Conservation (phyloP, 2,329 filamentous ascomycete species). For the Cladosporium sp. region DNA sequence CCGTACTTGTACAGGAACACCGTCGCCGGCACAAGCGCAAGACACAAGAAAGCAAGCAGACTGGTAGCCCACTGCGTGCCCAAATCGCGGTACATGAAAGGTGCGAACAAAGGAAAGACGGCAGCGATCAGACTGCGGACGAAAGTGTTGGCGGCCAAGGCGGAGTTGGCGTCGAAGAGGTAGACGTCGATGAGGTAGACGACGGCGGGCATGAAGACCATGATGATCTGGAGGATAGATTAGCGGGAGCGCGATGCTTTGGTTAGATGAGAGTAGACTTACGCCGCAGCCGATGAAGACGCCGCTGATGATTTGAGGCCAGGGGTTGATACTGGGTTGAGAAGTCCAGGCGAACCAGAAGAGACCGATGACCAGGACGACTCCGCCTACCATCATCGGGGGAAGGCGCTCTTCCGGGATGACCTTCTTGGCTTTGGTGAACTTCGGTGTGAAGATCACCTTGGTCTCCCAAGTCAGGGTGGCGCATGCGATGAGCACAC, state of each 20-base stretch:
- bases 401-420: conserved; percentile 46
- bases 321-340: conserved; percentile 41
- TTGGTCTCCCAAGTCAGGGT: conserved; percentile 20
- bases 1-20: conserved; percentile 35
- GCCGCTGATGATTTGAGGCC: conserved; percentile 46
- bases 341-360: conserved; percentile 58
- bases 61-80: conserved; percentile 38
- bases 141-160: conserved; percentile 39
- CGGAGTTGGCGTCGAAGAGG: conserved; percentile 37
- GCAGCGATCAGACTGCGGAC: conserved; percentile 38
- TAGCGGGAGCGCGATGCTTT: background rate
- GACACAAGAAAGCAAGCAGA: conserved; percentile 36
- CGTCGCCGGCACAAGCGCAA: conserved; percentile 33
- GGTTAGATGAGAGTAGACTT: background rate
- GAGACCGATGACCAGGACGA: conserved; percentile 49
- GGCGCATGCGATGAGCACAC: conserved; percentile 38
- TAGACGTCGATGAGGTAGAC: conserved; percentile 51
- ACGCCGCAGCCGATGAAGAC: conserved; percentile 40
- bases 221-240: conserved; percentile 35
- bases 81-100: conserved; percentile 37
- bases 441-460: conserved; percentile 24
- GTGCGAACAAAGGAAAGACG: conserved; percentile 37
- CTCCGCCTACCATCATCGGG: conserved; percentile 53
- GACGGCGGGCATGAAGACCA: conserved; percentile 48
- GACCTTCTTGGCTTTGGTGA: conserved; percentile 22